Conservation (phyloP, 2,329 filamentous ascomycete species). For the Xylaria sp. region DNA sequence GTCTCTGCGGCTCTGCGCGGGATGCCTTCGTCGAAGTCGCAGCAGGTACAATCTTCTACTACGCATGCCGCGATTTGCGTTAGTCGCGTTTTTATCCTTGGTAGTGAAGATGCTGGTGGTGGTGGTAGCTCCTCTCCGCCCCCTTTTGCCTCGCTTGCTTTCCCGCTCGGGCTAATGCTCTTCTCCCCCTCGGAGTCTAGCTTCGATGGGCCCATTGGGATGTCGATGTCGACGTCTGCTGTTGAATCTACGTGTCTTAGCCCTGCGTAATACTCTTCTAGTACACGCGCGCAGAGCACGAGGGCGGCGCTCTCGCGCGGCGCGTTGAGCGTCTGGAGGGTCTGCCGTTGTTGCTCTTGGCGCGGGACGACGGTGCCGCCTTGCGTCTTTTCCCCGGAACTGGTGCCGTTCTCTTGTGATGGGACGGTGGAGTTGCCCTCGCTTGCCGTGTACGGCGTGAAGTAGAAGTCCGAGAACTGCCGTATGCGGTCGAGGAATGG, state of each 20-base stretch:
- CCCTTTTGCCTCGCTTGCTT: neutral
- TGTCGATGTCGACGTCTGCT: neutral
- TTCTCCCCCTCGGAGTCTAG: neutral
- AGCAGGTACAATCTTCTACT: slow-evolving; percentile 8
- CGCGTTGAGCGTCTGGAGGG: slow-evolving; percentile 1
- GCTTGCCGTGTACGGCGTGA: slow-evolving; percentile 18
- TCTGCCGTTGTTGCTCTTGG: slow-evolving; percentile 16
- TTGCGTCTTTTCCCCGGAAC: neutral
- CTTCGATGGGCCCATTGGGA: no score
- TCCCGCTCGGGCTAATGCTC: neutral
- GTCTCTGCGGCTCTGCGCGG: no score
- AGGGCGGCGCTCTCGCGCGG: slow-evolving; percentile 26
- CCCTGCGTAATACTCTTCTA: slow-evolving; percentile 26
- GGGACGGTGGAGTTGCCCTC: neutral
- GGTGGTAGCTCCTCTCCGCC: neutral
- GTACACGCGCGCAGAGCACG: slow-evolving; percentile 30
- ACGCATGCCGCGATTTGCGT: slow-evolving; percentile 17
- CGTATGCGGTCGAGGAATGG: slow-evolving; percentile 29
- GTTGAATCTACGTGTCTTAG: slow-evolving; percentile 7
- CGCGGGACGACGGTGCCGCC: neutral
- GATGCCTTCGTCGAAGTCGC: slow-evolving; percentile 19
- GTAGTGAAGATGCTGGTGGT: neutral
- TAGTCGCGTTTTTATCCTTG: slow-evolving; percentile 7
- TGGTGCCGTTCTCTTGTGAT: neutral
- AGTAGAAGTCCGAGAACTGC: slow-evolving; percentile 30